phyloP scores from a whole-genome alignment of 805 yeast genomes.

The Debaryomyces hansenii region DNA sequence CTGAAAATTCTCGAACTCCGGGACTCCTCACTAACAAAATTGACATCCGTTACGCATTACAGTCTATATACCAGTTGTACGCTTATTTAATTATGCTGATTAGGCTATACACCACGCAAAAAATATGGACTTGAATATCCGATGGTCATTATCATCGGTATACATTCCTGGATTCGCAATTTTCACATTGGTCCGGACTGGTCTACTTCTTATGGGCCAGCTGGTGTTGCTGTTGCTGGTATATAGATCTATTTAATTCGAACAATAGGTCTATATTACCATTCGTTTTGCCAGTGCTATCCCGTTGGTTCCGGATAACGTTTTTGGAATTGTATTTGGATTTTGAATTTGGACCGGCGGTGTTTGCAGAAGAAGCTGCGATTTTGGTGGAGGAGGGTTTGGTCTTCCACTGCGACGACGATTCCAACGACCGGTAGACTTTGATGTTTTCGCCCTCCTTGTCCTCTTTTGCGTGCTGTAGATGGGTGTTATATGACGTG shows the following conservation, averaged over 20 bases:
- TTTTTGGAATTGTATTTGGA: conserved; percentile 9
- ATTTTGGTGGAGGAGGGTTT: neutral
- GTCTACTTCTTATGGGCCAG: neutral
- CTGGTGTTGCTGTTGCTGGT: conserved; percentile 12
- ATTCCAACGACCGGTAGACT: conserved; percentile 23
- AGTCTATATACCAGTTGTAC: no score
- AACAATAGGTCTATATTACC: conserved; percentile 14
- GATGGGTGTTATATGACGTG: conserved; percentile 13
- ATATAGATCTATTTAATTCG: conserved; percentile 19
- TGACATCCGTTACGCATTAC: neutral
- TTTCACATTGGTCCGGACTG: no score
- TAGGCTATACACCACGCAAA: neutral
- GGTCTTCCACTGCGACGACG: conserved; percentile 22
- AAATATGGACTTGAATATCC: no score
- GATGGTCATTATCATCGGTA: no score
- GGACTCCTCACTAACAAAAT: neutral
- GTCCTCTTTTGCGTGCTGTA: conserved; percentile 20
- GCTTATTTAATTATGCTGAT: neutral
- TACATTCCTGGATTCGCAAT: no score
- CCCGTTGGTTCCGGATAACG: conserved; percentile 7
- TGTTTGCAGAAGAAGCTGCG: neutral
- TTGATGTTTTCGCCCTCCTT: conserved; percentile 16
- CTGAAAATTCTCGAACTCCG: neutral
- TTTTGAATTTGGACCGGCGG: neutral
- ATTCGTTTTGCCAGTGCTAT: conserved; percentile 2